Base-by-base conservation (phyloP, 2,329 filamentous ascomycete species). In the Trichoderma afroharzianum region DNA sequence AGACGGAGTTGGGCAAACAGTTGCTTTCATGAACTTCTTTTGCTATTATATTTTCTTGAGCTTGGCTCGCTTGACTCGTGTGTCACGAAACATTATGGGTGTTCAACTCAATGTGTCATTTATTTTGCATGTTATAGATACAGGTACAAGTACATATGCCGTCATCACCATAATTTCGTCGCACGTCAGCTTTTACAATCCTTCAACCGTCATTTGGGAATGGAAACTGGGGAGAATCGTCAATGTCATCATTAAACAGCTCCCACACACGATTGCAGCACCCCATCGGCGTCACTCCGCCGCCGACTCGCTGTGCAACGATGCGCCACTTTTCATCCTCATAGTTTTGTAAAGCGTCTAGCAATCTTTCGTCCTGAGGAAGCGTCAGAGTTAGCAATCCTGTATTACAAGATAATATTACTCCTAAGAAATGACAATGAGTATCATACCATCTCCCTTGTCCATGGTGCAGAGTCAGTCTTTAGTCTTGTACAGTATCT, bases 401-500 rank as follows among this genome's bases (percentile, higher is more conserved):
- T 7, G 7, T 26, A 18, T 26, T 3, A 43, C 9, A 9, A 12
- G 8, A 4, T 12, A 11, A 0, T n/a, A 6, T 21, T 2, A 24
- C 0, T n/a, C n/a, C 1, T 1, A 30, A 18, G 4, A n/a, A 11
- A 21, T 18, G 7, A 43, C 39, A n/a, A 9, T 5, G 3, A 30
- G 8, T 39, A 72, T 80, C 91, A 83, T 86, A 97, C 95, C 85
- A 93, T 96, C 79, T 97, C 94, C 75, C 97, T 93, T 64, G 92
- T 97, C 95, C 95, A 98, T 77, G 94, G 90, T 14, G 93, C 97
- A 50, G 93, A 95, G 84, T 97, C 97, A 15, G 94, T 94, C 83
- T 97, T 97, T 67, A 97, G 85, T 82, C 97, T 97, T 57, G 94
- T 97, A 80, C 95, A 98, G 80, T 98, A 98, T 43, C 95, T 91